Conservation (phyloP, 768 basidiomycete genomes). For the Saitozyma podzolica region DNA sequence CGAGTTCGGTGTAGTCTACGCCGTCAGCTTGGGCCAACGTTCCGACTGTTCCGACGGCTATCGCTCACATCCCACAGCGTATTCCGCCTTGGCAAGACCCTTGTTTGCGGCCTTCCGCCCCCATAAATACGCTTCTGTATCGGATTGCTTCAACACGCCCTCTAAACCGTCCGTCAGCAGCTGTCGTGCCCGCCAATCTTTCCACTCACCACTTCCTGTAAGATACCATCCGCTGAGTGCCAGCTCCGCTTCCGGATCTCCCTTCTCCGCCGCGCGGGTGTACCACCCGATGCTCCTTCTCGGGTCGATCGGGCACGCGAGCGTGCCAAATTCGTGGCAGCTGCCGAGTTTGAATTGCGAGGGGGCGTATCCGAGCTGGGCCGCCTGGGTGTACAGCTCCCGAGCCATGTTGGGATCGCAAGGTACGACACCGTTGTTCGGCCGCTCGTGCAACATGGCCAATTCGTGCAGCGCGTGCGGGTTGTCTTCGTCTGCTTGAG, state of each 20-base stretch:
- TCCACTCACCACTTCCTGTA: slow-evolving; percentile 58
- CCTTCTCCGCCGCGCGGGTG: slow-evolving; percentile 95
- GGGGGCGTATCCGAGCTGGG: slow-evolving; percentile 87
- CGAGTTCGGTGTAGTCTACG: slow-evolving; percentile 89
- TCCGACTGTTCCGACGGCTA: not conserved
- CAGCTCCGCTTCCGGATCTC: slow-evolving; percentile 89
- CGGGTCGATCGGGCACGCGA: slow-evolving; percentile 90
- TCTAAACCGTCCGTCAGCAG: slow-evolving; percentile 55
- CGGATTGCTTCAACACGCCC: slow-evolving; percentile 93
- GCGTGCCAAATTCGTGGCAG: slow-evolving; percentile 86
- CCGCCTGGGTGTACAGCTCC: slow-evolving; percentile 83
- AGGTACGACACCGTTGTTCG: slow-evolving; percentile 63
- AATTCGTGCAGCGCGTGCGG: slow-evolving; percentile 96
- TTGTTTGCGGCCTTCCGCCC: slow-evolving; percentile 94
- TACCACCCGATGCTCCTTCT: slow-evolving; percentile 96
- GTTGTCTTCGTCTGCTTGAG: slow-evolving; percentile 97
- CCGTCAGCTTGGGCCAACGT: slow-evolving; percentile 11
- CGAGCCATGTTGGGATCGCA: slow-evolving; percentile 80
- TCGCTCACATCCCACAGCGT: slow-evolving; percentile 74
- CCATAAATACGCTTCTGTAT: slow-evolving; percentile 99
- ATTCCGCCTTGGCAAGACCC: slow-evolving; percentile 93
- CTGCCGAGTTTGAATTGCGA: slow-evolving; percentile 94
- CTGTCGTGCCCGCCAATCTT: not conserved
- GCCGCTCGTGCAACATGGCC: slow-evolving; percentile 57
- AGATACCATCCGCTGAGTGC: slow-evolving; percentile 98